Evolutionary conservation across 257 asterid genomes (phyloP).

Genomic region (Galeopsis tetrahit): DNA sequence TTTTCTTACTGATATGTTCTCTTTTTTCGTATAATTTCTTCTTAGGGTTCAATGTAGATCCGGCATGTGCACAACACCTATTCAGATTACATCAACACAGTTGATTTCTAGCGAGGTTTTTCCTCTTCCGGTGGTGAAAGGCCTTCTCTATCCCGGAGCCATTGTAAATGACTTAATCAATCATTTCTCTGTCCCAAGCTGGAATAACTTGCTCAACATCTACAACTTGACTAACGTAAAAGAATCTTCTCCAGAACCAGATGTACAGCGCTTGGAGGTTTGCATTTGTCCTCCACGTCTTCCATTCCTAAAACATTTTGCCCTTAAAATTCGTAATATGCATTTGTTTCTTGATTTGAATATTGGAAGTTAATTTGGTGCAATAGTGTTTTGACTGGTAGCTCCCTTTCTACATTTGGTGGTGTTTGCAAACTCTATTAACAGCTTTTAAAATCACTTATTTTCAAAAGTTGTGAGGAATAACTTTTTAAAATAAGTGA

Average conservation of each 20-base stretch:
- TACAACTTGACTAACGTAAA: conserved; percentile 81
- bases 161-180: conserved; percentile 54
- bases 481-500: no score
- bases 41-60: conserved; percentile 92
- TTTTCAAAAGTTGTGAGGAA: no score
- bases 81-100: conserved; percentile 89
- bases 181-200: conserved; percentile 66
- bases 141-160: conserved; percentile 94
- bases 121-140: conserved; percentile 84
- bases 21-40: conserved; percentile 7
- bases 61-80: conserved; percentile 84
- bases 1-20: conserved; percentile 10
- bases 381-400: neutral
- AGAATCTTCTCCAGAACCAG: conserved; percentile 75
- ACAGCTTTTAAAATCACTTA: no score
- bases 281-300: conserved; percentile 20
- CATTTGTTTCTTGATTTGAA: neutral
- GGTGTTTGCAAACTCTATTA: no score
- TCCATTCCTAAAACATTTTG: neutral
- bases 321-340: neutral
- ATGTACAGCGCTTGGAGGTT: conserved; percentile 94
- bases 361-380: conserved; percentile 7
- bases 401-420: neutral
- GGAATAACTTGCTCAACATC: conserved; percentile 65
- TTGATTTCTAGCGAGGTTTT: conserved; percentile 81